Base-by-base conservation (phyloP, 768 basidiomycete genomes). In the Lactifluus subvellereus region DNA sequence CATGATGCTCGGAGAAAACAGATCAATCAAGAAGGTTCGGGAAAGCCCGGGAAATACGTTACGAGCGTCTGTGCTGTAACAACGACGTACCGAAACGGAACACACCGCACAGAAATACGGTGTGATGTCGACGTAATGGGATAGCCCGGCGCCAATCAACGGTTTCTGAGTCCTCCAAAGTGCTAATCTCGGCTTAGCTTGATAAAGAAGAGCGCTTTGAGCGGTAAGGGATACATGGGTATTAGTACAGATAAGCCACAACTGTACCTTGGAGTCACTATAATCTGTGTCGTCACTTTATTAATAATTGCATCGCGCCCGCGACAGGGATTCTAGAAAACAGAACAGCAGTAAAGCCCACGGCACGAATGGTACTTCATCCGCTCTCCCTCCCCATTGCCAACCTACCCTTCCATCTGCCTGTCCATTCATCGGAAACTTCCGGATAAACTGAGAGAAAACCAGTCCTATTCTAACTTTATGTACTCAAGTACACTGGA, bases 401-500 rank as follows among this genome's bases (percentile, higher is more conserved):
- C 20, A 35, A 18, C 54, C 32, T 57, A 43, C 49, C n/a, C 13
- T 8, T 59, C 42, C 22, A 37, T 13, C 37, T 22, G n/a, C 18
- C 32, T n/a, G 42, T 13, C 20, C 20, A 55, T 32, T n/a, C 47
- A 48, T 27, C 47, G 37, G 27, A 49, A 13, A 49, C 18, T 18
- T 35, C 38, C 18, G 38, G 30, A 55, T 43, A 14, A 56, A 45
- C 40, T 14, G 51, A 40, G 40, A 38, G 9, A 6, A 48, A 60
- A 43, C 1, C 9, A 37, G 10, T 56, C 20, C 33, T 18, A 51
- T 57, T 61, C 14, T 27, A n/a, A 13, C 8, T 6, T 61, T 22
- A 33, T 56, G 20, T 57, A 57, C 56, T 20, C 61, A 58, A 62
- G 51, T 48, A 58, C 56, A 62, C 57, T 18, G 57, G 57, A 48